Conservation (phyloP, 2,329 filamentous ascomycete genomes). For the Ascochyta fabae region DNA sequence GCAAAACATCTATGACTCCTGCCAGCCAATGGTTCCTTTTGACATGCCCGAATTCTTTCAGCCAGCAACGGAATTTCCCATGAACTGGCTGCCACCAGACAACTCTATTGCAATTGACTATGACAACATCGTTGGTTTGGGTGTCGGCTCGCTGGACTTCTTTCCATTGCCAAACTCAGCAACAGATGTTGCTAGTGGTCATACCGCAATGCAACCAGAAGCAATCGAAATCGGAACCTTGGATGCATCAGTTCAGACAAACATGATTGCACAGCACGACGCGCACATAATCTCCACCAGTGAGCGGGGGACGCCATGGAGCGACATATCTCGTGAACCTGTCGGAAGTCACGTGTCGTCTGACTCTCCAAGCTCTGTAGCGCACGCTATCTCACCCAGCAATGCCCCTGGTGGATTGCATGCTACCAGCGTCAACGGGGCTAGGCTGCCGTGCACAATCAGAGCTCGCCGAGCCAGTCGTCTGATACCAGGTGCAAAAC, state of each 20-base stretch:
- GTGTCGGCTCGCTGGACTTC: slow-evolving; percentile 8
- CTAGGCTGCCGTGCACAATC: slow-evolving; percentile 17
- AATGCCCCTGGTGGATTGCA: slow-evolving; percentile 13
- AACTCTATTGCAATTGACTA: slow-evolving; percentile 16
- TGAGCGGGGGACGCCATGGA: neutral
- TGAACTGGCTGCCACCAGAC: slow-evolving; percentile 19
- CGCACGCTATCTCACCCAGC: slow-evolving; percentile 5
- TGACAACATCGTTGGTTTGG: slow-evolving; percentile 15
- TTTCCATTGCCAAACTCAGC: slow-evolving; percentile 4
- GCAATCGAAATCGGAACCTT: no score
- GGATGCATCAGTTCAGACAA: no score
- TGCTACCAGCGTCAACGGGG: slow-evolving; percentile 15
- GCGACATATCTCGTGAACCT: neutral
- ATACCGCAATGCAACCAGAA: neutral
- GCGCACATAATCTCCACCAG: neutral
- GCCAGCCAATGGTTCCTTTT: neutral
- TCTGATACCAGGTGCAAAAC: slow-evolving; percentile 7
- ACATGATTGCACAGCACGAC: no score
- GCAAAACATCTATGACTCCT: neutral
- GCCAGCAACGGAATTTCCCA: slow-evolving; percentile 7
- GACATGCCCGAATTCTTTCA: neutral
- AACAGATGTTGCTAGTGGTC: neutral
- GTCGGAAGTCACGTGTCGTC: neutral
- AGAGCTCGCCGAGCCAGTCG: neutral
- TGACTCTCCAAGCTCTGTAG: neutral